Conservation (phyloP, 2,329 filamentous ascomycete species). For the Ciborinia camelliae region DNA sequence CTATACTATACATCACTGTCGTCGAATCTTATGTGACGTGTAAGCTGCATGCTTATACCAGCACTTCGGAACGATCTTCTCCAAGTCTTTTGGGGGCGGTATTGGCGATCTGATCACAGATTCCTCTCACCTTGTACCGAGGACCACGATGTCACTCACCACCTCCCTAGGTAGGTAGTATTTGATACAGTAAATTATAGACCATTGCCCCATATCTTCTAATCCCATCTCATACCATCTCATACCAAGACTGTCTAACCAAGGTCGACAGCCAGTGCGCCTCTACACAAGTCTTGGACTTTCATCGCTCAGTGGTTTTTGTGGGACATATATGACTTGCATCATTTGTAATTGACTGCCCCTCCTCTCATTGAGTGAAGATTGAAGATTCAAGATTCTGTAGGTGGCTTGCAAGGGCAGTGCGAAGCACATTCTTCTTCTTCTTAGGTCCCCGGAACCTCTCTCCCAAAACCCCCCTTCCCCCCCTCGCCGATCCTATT, state of each 20-base stretch:
- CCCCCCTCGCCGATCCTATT: not conserved
- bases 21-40: constrained; percentile 5
- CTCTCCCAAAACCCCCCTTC: not conserved
- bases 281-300: not conserved
- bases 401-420: not conserved
- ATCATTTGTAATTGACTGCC: not conserved
- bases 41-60: constrained; percentile 11
- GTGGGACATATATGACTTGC: constrained; percentile 4
- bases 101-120: not conserved
- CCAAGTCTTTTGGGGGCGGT: not conserved
- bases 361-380: too few relatives aligned
- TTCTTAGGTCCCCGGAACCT: constrained; percentile 4
- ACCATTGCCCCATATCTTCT: not conserved
- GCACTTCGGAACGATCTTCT: constrained; percentile 2
- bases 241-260: constrained; percentile 15
- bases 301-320: constrained; percentile 12
- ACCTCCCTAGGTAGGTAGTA: too few relatives aligned
- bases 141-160: not conserved
- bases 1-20: not conserved
- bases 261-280: constrained; percentile 17
- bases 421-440: not conserved
- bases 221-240: not conserved
- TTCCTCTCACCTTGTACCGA: not conserved
- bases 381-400: not conserved
- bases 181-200: not conserved